A percentile compares a stretch with the other conserved stretches of the same genome.
Conservation (phyloP, 1,139 yeast genomes). For the Meyerozyma sp. region DNA sequence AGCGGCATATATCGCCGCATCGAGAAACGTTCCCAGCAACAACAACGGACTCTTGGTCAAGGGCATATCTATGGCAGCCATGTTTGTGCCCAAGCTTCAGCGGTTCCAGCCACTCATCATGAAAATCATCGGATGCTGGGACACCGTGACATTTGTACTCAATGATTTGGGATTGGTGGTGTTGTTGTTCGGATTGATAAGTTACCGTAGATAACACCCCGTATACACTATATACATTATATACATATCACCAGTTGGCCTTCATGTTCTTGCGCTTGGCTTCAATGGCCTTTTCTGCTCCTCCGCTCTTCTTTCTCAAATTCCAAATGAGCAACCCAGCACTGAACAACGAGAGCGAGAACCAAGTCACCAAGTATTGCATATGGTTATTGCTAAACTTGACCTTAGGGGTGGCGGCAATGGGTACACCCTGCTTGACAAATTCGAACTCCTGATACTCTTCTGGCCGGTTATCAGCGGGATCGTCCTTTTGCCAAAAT, state of each 20-base stretch:
- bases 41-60: conserved; percentile 18
- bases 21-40: conserved; percentile 16
- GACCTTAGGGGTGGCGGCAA: conserved; percentile 76
- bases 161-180: conserved; percentile 36
- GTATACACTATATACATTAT: background rate
- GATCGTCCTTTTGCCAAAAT: conserved; percentile 6
- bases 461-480: conserved; percentile 26
- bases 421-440: conserved; percentile 78
- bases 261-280: conserved; percentile 39
- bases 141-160: conserved; percentile 30
- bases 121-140: conserved; percentile 32
- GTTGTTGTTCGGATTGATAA: conserved; percentile 35
- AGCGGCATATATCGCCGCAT: conserved; percentile 26
- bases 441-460: conserved; percentile 47
- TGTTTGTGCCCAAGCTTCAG: conserved; percentile 33
- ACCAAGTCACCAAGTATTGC: conserved; percentile 94
- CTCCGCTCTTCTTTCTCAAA: conserved; percentile 25
- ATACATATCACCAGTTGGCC: conserved; percentile 12
- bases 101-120: conserved; percentile 24
- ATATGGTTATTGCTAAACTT: conserved; percentile 84
- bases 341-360: conserved; percentile 73
- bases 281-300: conserved; percentile 38
- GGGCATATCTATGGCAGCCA: conserved; percentile 26
- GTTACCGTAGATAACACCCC: conserved; percentile 11
- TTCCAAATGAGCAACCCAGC: conserved; percentile 50